These are phyloP conservation scores for Tuctoria greenei DNA, from an alignment of 176 grass and related monocot species.

Conservation along the genomic window DNA sequence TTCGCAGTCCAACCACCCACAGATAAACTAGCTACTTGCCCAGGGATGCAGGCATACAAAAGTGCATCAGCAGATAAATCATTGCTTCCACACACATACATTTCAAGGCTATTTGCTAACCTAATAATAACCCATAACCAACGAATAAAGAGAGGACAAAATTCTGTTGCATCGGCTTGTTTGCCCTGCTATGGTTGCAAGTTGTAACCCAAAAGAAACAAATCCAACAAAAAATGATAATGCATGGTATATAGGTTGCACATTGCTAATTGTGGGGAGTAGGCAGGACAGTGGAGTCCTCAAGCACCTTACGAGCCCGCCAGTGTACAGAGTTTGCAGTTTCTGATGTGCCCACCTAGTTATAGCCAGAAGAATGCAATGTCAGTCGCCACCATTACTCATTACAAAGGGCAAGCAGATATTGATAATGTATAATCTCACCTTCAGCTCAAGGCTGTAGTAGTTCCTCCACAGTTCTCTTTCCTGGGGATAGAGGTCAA, in stretches of 20 bases:
- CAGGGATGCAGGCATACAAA: not conserved
- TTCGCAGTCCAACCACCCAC: not conserved
- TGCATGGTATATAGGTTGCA: not conserved
- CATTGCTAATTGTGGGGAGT: constrained; percentile 14
- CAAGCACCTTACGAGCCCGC: constrained; percentile 59
- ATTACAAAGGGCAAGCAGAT: not conserved
- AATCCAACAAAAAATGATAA: constrained; percentile 39
- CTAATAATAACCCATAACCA: not conserved
- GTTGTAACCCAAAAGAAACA: not conserved
- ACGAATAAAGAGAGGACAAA: not conserved
- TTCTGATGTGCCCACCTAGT: constrained; percentile 63
- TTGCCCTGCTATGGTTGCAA: constrained; percentile 1
- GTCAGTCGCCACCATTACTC: not conserved
- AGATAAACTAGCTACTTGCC: not conserved
- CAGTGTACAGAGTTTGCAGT: constrained; percentile 57
- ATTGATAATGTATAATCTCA: not conserved
- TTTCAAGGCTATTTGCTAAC: not conserved
- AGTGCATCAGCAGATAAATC: not conserved
- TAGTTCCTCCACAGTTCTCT: constrained; percentile 63
- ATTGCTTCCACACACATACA: not conserved
- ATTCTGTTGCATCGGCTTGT: not conserved
- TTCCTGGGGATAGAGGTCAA: constrained; percentile 47
- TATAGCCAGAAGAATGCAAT: not conserved
- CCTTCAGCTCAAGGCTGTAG: constrained; percentile 68
- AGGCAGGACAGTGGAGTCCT: constrained; percentile 33